These are phyloP conservation scores for Colletotrichum orbiculare DNA, from an alignment of 2,329 filamentous ascomycete genomes.

Conservation along the genomic window DNA sequence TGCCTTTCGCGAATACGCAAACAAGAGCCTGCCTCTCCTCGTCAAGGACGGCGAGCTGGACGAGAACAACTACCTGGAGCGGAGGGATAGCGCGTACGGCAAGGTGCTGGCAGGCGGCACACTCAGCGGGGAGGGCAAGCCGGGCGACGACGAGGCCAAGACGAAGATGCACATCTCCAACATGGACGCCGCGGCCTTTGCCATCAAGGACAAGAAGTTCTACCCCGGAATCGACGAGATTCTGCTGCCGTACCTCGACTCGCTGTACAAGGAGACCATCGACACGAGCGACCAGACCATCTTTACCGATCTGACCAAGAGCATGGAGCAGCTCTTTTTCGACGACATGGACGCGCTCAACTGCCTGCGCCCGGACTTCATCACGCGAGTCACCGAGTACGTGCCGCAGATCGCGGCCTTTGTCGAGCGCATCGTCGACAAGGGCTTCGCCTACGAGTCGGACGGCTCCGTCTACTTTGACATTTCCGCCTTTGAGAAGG, in stretches of 20 bases:
- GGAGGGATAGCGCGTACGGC: constrained; percentile 64
- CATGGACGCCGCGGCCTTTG: constrained; percentile 62
- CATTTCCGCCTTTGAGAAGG: constrained; percentile 84
- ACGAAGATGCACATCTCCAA: constrained; percentile 87
- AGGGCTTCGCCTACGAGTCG: constrained; percentile 84
- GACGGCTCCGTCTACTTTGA: constrained; percentile 96
- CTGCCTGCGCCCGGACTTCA: constrained; percentile 81
- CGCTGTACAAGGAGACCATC: constrained; percentile 70
- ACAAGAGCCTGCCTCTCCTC: constrained; percentile 65
- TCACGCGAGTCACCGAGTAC: constrained; percentile 94
- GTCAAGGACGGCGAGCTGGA: constrained; percentile 56
- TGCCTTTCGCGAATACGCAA: constrained; percentile 67
- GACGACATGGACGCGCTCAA: constrained; percentile 90
- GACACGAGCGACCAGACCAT: constrained; percentile 75
- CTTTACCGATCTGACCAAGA: constrained; percentile 86
- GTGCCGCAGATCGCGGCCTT: constrained; percentile 88
- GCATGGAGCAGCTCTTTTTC: constrained; percentile 88
- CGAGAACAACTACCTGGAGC: constrained; percentile 60
- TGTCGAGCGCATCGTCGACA: constrained; percentile 83
- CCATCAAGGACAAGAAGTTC: constrained; percentile 60
- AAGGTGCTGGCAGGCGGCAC: constrained; percentile 66
- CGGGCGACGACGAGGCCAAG: constrained; percentile 85
- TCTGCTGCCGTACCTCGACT: constrained; percentile 85
- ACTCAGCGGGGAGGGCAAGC: constrained; percentile 66
- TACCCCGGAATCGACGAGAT: constrained; percentile 72